Evolutionary conservation across 106 monocot genomes (phyloP).

Genomic region (Cymbidium sinense): DNA sequence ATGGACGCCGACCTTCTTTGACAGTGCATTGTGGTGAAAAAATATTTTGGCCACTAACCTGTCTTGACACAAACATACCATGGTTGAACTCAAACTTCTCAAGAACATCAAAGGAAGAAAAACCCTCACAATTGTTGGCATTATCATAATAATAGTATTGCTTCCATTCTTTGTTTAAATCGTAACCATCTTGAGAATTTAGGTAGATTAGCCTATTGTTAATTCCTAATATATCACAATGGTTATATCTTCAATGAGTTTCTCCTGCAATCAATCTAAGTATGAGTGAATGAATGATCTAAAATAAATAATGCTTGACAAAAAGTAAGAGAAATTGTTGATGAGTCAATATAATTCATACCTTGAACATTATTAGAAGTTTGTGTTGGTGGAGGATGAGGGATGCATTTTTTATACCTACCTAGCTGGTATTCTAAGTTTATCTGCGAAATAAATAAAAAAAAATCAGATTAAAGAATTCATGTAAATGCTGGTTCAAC

Average conservation of each 20-base stretch:
- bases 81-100: conserved; percentile 42
- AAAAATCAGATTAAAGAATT: too few relatives aligned
- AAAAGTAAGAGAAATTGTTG: not conserved
- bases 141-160: not conserved
- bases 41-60: conserved; percentile 37
- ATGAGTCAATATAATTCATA: not conserved
- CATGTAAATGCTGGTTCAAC: too few relatives aligned
- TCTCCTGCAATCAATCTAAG: conserved; percentile 75
- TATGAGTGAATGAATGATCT: not conserved
- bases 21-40: conserved; percentile 51
- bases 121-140: too few relatives aligned
- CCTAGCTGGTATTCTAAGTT: not conserved
- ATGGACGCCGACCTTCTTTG: conserved; percentile 61
- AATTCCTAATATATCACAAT: conserved; percentile 1
- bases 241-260: conserved; percentile 13
- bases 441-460: not conserved
- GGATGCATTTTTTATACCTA: not conserved
- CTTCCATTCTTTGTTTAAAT: conserved; percentile 1
- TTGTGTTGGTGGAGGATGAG: too few relatives aligned
- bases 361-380: not conserved
- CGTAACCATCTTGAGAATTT: conserved; percentile 42
- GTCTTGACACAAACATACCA: conserved; percentile 41
- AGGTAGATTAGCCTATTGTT: conserved; percentile 42
- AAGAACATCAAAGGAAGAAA: conserved; percentile 18
- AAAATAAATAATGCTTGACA: not conserved